Conservation (phyloP, 768 basidiomycete genomes). For the Xerocomellus chrysenteron region DNA sequence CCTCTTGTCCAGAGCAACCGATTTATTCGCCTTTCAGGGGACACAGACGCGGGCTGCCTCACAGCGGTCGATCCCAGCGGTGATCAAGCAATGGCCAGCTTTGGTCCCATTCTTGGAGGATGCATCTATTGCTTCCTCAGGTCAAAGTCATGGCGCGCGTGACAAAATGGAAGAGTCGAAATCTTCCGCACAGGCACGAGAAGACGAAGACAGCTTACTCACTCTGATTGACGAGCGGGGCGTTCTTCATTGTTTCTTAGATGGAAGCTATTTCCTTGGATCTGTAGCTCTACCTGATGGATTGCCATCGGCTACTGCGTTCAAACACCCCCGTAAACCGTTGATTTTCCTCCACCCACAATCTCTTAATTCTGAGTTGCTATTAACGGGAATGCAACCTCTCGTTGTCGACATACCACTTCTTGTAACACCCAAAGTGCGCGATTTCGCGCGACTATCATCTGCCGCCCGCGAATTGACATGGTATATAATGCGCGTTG, state of each 20-base stretch:
- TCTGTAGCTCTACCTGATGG: constrained; percentile 38
- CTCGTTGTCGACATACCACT: constrained; percentile 53
- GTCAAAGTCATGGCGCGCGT: constrained; percentile 31
- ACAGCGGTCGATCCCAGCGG: constrained; percentile 50
- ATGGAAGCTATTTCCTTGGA: constrained; percentile 76
- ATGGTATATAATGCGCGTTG: constrained; percentile 68
- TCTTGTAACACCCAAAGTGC: constrained; percentile 51
- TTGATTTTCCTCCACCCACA: constrained; percentile 51
- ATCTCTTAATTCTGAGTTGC: constrained; percentile 24
- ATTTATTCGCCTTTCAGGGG: constrained; percentile 80
- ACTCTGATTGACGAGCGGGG: constrained; percentile 59
- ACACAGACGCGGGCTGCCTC: constrained; percentile 50
- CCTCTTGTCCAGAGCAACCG: constrained; percentile 55
- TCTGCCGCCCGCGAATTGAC: constrained; percentile 67
- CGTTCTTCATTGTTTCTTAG: constrained; percentile 62
- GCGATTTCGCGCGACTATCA: constrained; percentile 71
- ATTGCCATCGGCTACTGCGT: constrained; percentile 28
- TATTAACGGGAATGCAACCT: constrained; percentile 38
- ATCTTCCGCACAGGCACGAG: constrained; percentile 32
- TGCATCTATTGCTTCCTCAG: constrained; percentile 58
- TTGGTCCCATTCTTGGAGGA: constrained; percentile 52
- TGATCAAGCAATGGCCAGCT: constrained; percentile 69
- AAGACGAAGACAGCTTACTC: constrained; percentile 65
- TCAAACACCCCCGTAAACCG: constrained; percentile 46
- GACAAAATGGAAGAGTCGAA: constrained; percentile 29